These are phyloP conservation scores for Colletotrichum siamense DNA, from an alignment of 2,329 filamentous ascomycete genomes.

Conservation along the genomic window DNA sequence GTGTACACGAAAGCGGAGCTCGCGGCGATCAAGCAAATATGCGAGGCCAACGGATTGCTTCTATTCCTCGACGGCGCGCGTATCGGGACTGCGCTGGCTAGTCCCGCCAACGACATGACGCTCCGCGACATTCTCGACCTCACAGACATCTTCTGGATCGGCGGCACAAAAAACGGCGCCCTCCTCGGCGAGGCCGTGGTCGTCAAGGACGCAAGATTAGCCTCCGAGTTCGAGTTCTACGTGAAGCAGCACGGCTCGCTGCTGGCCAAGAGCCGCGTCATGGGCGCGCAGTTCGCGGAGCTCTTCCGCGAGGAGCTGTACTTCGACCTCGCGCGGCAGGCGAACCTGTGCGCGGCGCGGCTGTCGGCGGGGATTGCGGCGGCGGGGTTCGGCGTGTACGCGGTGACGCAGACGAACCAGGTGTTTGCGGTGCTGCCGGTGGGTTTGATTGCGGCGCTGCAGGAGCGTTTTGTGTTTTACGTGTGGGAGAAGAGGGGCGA, in stretches of 20 bases:
- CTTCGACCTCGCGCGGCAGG: conserved; percentile 49
- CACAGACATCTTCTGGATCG: conserved; percentile 60
- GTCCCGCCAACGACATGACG: conserved; percentile 46
- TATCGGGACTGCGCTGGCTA: conserved; percentile 44
- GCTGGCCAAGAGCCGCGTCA: conserved; percentile 53
- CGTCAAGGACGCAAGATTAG: conserved; percentile 45
- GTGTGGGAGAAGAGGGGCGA: conserved; percentile 50
- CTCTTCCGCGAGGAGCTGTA: conserved; percentile 51
- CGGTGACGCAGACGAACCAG: conserved; percentile 56
- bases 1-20: conserved; percentile 51
- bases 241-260: conserved; percentile 57
- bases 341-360: conserved; percentile 48
- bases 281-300: conserved; percentile 55
- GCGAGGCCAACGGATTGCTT: conserved; percentile 44
- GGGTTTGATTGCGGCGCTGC: conserved; percentile 40
- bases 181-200: conserved; percentile 56
- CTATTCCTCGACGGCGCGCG: conserved; percentile 55
- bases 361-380: conserved; percentile 48
- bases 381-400: conserved; percentile 46
- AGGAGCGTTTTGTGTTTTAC: conserved; percentile 51
- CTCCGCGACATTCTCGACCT: conserved; percentile 49
- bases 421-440: conserved; percentile 52
- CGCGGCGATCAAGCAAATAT: conserved; percentile 44
- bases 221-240: conserved; percentile 54
- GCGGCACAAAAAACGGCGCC: conserved; percentile 57